These are phyloP conservation scores for Trichoderma citrinoviride DNA, from an alignment of 2,329 filamentous ascomycete species.

Conservation along the genomic window DNA sequence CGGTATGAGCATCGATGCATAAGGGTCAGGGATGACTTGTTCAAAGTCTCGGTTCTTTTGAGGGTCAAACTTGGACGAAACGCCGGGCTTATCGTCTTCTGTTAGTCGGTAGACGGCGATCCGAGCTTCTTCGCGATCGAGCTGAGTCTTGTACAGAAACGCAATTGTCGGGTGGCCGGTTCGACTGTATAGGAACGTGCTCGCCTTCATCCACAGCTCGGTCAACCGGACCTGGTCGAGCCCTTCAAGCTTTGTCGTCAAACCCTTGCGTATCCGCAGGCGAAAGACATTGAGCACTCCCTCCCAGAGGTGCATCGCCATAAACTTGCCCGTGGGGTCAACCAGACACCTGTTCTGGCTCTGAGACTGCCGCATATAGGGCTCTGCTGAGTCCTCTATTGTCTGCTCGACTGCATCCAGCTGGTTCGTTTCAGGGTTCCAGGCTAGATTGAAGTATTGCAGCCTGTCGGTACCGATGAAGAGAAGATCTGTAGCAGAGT, in stretches of 20 bases:
- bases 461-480: constrained; percentile 90
- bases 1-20: constrained; percentile 61
- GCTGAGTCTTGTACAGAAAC: constrained; percentile 55
- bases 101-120: constrained; percentile 60
- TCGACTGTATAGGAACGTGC: constrained; percentile 56
- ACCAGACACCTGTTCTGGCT: constrained; percentile 80
- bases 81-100: constrained; percentile 54
- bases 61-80: constrained; percentile 54
- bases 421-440: constrained; percentile 60
- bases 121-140: constrained; percentile 52
- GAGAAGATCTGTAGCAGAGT: constrained; percentile 74
- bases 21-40: constrained; percentile 52
- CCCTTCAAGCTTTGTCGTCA: constrained; percentile 44
- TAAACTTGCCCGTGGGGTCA: constrained; percentile 68
- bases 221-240: constrained; percentile 57
- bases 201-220: constrained; percentile 59
- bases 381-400: constrained; percentile 55
- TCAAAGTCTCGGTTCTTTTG: constrained; percentile 55
- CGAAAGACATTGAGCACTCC: constrained; percentile 57
- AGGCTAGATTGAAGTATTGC: constrained; percentile 85
- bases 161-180: constrained; percentile 58
- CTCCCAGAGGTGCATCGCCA: constrained; percentile 60
- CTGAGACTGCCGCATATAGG: constrained; percentile 71
- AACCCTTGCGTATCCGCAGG: constrained; percentile 47
- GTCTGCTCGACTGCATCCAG: constrained; percentile 52